These are phyloP conservation scores for Brasenia schreberi DNA, from an alignment of 164 flowering plant genomes.

Conservation along the genomic window DNA sequence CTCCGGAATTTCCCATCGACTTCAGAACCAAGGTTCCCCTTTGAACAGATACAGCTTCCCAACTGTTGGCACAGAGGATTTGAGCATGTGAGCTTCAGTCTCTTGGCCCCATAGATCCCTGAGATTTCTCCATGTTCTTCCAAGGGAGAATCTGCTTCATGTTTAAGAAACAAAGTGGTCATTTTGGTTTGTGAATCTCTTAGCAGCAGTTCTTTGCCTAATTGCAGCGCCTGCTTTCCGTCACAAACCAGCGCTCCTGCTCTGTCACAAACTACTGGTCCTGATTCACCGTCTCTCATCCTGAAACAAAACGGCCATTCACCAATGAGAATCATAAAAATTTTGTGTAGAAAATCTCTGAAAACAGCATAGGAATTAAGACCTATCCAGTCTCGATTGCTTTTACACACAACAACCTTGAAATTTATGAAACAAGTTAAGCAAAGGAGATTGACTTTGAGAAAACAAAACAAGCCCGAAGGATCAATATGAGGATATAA, in stretches of 20 bases:
- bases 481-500: no score
- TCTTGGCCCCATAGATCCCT: conserved; percentile 41
- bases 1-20: conserved; percentile 37
- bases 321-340: no score
- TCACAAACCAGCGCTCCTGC: not conserved
- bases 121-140: conserved; percentile 26
- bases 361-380: no score
- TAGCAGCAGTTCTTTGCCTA: conserved; percentile 17
- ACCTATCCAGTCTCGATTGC: no score
- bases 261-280: no score
- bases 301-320: no score
- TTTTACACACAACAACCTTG: no score
- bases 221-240: not conserved
- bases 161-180: not conserved
- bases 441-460: no score
- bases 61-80: conserved; percentile 19
- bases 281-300: no score
- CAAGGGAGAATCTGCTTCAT: not conserved
- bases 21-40: conserved; percentile 51
- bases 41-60: conserved; percentile 19
- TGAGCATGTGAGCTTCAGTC: conserved; percentile 24
- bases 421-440: no score
- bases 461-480: no score
- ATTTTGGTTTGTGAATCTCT: conserved; percentile 32
- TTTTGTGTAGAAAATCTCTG: no score